A percentile compares a stretch with the other conserved stretches of the same genome.
Evolutionary conservation across 2,329 filamentous ascomycete genomes (phyloP).

Genomic region (Chrysoporthe puriensis): DNA sequence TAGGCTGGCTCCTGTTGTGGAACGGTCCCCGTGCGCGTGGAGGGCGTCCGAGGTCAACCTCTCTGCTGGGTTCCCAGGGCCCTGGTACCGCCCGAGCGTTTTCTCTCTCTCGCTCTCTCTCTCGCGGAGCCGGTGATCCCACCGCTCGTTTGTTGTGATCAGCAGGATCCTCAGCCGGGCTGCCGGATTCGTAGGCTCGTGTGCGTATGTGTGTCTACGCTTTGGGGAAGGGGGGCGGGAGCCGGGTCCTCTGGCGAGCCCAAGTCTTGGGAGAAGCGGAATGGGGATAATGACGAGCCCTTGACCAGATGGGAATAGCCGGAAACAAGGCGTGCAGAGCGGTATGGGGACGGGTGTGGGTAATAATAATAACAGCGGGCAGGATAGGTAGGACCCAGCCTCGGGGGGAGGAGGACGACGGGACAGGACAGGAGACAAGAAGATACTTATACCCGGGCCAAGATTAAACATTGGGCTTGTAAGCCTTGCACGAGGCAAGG

Average conservation of each 20-base stretch:
- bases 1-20: constrained; percentile 2
- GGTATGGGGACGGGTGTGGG: neutral
- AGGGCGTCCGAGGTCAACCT: too few relatives aligned
- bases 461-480: neutral
- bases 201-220: too few relatives aligned
- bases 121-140: constrained; percentile 1
- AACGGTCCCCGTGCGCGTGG: neutral
- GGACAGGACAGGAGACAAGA: constrained; percentile 1
- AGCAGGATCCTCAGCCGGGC: neutral
- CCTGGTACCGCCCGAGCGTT: too few relatives aligned
- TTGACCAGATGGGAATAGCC: constrained; percentile 3
- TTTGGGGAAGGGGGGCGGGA: neutral
- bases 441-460: neutral
- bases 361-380: neutral
- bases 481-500: neutral
- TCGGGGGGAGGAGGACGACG: constrained; percentile 8
- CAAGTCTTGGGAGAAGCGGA: constrained; percentile 3
- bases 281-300: constrained; percentile 5
- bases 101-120: constrained; percentile 3
- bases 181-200: neutral
- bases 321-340: constrained; percentile 7
- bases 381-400: neutral
- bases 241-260: constrained; percentile 5
- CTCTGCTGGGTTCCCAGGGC: too few relatives aligned
- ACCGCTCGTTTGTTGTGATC: neutral